Base-by-base conservation (phyloP, 305 asterid species). In the Fraxinus dipetala region DNA sequence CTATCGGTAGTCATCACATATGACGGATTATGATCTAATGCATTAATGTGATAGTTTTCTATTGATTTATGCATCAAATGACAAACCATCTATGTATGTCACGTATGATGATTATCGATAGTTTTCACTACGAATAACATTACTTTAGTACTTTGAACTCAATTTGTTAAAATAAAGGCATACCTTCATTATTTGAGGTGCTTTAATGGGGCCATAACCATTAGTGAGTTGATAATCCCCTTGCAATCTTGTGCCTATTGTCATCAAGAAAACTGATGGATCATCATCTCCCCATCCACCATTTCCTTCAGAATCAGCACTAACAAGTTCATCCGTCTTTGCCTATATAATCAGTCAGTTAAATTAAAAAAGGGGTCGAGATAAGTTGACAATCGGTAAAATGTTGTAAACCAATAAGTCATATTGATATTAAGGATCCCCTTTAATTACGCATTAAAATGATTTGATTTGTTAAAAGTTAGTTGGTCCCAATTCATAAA, bases 201-300 rank as follows among this genome's bases (percentile, higher is more conserved):
- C 98, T 14, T 31, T 48, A 20, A 36, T 75, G 26, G 93, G 92
- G 11, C 94, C 98, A 69, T 90, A 90, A 26, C 92, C 98, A 82
- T 91, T 92, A 5, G 97, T 90, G 28, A 92, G 14, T 85, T 94
- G 98, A 83, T 84, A 94, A 74, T 92, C 97, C 1, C 98, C 97
- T 72, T 79, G 89, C 78, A 91, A 9, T 38, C 74, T 56, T 22
- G 82, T 86, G 14, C 38, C 84, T 4, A 87, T 86, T 26, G 84
- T 81, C 77, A 91, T 3, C 26, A 77, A 6, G 80, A 94, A 94
- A 35, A 94, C 94, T 0, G 96, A 91, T 1, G 98, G 95, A 83
- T 92, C 88, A 56, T 94, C 84, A 30, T 89, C 86, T n/a, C 95
- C 90, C 96, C 96, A 91, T 32, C 83, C 93, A 11, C 82, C 90